Evolutionary conservation across 108 stramenopile genomes (phyloP).

Genomic region (Chaetoceros muelleri): DNA sequence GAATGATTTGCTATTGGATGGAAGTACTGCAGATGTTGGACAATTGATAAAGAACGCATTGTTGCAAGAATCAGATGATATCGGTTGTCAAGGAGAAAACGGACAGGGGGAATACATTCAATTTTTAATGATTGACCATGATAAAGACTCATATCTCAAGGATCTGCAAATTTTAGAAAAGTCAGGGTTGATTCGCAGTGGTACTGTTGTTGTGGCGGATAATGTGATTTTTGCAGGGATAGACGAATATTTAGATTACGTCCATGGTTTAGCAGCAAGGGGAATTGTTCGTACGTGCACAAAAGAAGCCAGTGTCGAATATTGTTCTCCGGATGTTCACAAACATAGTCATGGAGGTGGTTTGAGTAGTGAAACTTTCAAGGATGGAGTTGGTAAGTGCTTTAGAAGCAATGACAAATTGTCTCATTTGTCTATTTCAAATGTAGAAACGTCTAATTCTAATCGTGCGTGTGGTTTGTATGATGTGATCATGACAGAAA

Average conservation of each 20-base stretch:
- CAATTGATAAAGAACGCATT: not conserved
- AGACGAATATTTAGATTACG: constrained; percentile 59
- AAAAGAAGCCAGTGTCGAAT: constrained; percentile 50
- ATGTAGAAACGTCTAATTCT: too few relatives aligned
- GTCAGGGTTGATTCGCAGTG: constrained; percentile 23
- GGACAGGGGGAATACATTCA: constrained; percentile 14
- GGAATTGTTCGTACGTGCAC: constrained; percentile 44
- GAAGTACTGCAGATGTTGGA: constrained; percentile 21
- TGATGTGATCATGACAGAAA: too few relatives aligned
- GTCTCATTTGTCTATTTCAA: too few relatives aligned
- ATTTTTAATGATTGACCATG: constrained; percentile 85
- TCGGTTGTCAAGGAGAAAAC: constrained; percentile 2
- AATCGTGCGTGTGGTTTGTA: too few relatives aligned
- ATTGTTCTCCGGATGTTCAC: constrained; percentile 5
- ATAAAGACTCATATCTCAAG: constrained; percentile 68
- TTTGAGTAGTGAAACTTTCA: too few relatives aligned
- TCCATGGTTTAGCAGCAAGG: constrained; percentile 23
- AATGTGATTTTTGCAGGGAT: constrained; percentile 76
- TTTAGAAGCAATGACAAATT: too few relatives aligned
- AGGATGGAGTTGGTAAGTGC: too few relatives aligned
- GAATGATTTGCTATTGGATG: constrained; percentile 14
- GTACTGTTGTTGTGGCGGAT: constrained; percentile 72
- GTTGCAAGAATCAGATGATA: not conserved
- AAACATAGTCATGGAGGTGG: too few relatives aligned
- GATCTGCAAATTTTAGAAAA: constrained; percentile 57